Conservation (phyloP, 495 filamentous ascomycete species). For the Podospora pseudopauciseta region DNA sequence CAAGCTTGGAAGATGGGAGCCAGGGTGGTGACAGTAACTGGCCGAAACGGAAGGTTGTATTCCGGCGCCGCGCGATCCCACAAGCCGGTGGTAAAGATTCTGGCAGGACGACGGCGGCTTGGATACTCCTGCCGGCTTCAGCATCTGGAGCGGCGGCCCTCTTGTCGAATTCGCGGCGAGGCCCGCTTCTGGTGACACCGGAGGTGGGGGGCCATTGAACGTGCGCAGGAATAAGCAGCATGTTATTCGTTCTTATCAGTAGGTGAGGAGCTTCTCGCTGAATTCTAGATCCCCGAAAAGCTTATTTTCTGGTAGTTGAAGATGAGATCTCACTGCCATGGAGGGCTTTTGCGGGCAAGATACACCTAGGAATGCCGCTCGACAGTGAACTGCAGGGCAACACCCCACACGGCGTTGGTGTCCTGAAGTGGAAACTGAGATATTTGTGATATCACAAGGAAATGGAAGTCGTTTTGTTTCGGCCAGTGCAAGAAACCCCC, state of each 20-base stretch:
- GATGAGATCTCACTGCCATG: background rate
- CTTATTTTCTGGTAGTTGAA: too few species aligned
- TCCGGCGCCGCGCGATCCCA: conserved; percentile 4
- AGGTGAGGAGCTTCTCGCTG: background rate
- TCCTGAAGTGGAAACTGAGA: background rate
- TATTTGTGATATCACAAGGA: background rate
- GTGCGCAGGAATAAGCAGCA: background rate
- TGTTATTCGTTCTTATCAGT: background rate
- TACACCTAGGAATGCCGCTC: too few species aligned
- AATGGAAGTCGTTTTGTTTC: background rate
- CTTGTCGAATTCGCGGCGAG: background rate
- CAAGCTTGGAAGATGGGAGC: background rate
- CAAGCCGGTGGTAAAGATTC: conserved; percentile 1
- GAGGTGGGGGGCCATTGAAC: background rate
- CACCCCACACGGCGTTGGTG: background rate
- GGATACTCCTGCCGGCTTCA: conserved; percentile 7
- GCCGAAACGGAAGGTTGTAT: conserved; percentile 11
- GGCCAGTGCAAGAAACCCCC: background rate
- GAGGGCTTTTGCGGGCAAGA: too few species aligned
- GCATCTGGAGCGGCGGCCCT: background rate
- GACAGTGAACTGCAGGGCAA: background rate
- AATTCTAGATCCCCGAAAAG: background rate
- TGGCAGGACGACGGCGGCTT: background rate
- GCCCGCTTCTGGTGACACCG: background rate
- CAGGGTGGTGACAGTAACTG: background rate